phyloP scores from a whole-genome alignment of 1,139 yeast genomes.

The Zygosaccharomyces sapae region DNA sequence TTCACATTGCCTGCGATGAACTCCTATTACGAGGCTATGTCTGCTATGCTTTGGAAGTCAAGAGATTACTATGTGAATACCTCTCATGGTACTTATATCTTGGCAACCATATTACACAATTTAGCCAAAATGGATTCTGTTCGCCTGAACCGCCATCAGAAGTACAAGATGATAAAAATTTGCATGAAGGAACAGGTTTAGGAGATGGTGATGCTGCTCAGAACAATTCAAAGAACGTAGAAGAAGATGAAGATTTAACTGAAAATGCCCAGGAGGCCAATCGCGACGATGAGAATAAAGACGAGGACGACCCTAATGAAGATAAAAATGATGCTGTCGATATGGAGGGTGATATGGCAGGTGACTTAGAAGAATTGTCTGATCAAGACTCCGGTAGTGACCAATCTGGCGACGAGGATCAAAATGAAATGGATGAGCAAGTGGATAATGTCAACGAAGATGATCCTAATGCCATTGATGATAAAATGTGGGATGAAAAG shows the following conservation, averaged over 20 bases:
- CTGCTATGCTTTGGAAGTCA: conserved; percentile 42
- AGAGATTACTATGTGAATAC: conserved; percentile 48
- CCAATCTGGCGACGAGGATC: conserved; percentile 47
- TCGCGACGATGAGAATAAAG: conserved; percentile 65
- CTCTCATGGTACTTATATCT: conserved; percentile 57
- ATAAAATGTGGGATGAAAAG: conserved; percentile 98
- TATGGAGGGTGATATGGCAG: conserved; percentile 96
- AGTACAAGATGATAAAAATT: conserved; percentile 56
- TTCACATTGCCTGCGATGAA: conserved; percentile 57
- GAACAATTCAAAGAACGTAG: conserved; percentile 77
- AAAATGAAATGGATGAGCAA: conserved; percentile 80
- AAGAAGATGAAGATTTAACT: conserved; percentile 84
- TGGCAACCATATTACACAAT: conserved; percentile 53
- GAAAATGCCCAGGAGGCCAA: conserved; percentile 87
- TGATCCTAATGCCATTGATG: conserved; percentile 95
- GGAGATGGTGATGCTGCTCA: conserved; percentile 95
- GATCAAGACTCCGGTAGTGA: conserved; percentile 65
- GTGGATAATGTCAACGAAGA: conserved; percentile 84
- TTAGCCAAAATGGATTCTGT: conserved; percentile 87
- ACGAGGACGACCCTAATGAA: conserved; percentile 50
- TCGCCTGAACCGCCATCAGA: conserved; percentile 80
- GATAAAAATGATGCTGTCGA: conserved; percentile 80
- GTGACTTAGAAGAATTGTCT: conserved; percentile 75
- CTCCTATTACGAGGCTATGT: conserved; percentile 48
- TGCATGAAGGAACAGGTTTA: conserved; percentile 87